Evolutionary conservation across 2,329 filamentous ascomycete species (phyloP), one percentile per base, ranked within the genome.

Genomic region (Trichoderma atroviride): DNA sequence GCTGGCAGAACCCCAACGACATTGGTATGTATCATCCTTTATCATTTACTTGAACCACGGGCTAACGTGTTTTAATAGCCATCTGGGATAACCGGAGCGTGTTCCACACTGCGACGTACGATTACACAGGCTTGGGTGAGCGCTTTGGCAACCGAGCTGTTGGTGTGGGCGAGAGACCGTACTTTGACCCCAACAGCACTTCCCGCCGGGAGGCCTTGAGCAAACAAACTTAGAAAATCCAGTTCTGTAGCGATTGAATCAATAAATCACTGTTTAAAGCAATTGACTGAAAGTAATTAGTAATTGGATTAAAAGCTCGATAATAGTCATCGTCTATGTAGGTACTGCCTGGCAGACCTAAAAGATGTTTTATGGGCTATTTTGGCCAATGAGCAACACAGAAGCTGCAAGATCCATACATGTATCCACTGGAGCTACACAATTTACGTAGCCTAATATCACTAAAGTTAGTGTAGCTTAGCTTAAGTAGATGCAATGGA

Each of bases 71-170:
- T 14, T 3, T 6, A 22, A 64, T 78, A 74, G 86, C 85, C 1
- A 87, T 88, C 71, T 88, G 86, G 86, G 86, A 88, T 71, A 88
- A 88, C 72, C 79, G 86, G 9, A 84, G 81, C n/a, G 84, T 84
- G 0, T 88, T 84, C 73, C 86, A 88, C 71, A 81, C 83, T 2
- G 86, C 85, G 0, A 88, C 85, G 0, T 81, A 81, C 14, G 86
- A 88, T 72, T 85, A 86, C 71, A 77, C 83, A 53, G 80, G 78
- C 0, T 74, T 81, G 9, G 86, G 85, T 0, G 81, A 85, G 71
- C 76, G 86, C 4, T 80, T 79, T 10, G 86, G 86, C 0, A 81
- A 83, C 37, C 76, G 86, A 1, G 84, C 81, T 2, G 85, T 87
- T 9, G 83, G 85, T 5, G 72, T 88, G 16, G 86, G 86, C 0